These are phyloP conservation scores for Ascoidea asiatica DNA, from an alignment of 805 yeast species.

Conservation along the genomic window DNA sequence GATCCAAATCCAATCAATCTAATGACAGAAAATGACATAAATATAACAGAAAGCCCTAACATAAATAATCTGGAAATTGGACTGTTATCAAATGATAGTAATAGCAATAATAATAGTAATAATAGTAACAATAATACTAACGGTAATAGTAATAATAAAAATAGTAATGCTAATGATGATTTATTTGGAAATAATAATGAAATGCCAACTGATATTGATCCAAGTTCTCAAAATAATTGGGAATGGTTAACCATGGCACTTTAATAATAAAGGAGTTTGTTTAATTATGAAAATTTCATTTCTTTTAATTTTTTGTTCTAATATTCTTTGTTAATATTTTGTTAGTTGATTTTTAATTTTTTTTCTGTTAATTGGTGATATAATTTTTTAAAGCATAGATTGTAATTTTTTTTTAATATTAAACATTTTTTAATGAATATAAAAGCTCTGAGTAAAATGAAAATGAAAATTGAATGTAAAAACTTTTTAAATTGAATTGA, in stretches of 20 bases:
- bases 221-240: background rate
- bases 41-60: background rate
- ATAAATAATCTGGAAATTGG: background rate
- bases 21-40: background rate
- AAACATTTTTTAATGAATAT: too few species aligned
- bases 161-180: background rate
- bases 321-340: background rate
- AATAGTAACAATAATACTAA: too few species aligned
- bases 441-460: too few species aligned
- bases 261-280: background rate
- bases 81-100: background rate
- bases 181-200: background rate
- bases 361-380: too few species aligned
- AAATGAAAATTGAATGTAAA: too few species aligned
- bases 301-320: background rate
- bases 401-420: too few species aligned
- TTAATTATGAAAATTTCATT: background rate
- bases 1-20: background rate
- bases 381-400: too few species aligned
- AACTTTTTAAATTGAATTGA: too few species aligned
- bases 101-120: background rate
- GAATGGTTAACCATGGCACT: background rate
- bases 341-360: constrained; percentile 1
- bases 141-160: too few species aligned
- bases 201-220: background rate